These are phyloP conservation scores for Scheffersomyces spartinae DNA, from an alignment of 805 yeast genomes.

Conservation along the genomic window DNA sequence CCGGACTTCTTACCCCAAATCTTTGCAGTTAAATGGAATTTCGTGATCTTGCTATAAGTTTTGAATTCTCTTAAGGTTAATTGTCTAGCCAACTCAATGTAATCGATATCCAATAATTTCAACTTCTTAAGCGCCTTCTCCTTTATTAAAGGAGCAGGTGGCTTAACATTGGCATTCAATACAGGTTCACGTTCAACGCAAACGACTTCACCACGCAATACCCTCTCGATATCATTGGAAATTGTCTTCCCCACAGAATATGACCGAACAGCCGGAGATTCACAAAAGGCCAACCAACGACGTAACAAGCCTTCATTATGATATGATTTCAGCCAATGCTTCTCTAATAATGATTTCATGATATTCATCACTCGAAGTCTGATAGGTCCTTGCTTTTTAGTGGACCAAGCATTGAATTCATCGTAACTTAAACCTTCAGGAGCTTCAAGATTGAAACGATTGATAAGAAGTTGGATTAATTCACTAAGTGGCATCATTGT, in stretches of 20 bases:
- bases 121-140: constrained; percentile 23
- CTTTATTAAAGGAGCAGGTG: constrained; percentile 31
- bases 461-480: constrained; percentile 45
- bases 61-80: constrained; percentile 69
- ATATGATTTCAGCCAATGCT: constrained; percentile 59
- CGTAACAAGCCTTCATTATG: constrained; percentile 31
- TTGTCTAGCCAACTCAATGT: constrained; percentile 73
- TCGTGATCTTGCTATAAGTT: constrained; percentile 54
- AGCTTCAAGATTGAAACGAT: constrained; percentile 59
- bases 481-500: constrained; percentile 62
- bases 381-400: constrained; percentile 56
- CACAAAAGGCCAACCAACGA: constrained; percentile 21
- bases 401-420: constrained; percentile 69
- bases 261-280: constrained; percentile 11
- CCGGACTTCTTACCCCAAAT: constrained; percentile 66
- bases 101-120: constrained; percentile 57
- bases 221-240: constrained; percentile 10
- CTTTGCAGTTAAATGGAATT: constrained; percentile 64
- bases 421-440: constrained; percentile 83
- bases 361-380: constrained; percentile 54
- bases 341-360: constrained; percentile 54
- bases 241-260: constrained; percentile 19
- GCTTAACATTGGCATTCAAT: constrained; percentile 14
- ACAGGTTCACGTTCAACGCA: constrained; percentile 17
- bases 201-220: constrained; percentile 20